phyloP scores from a whole-genome alignment of 1,284 basidiomycete species.

The Apiotrichum sp. region DNA sequence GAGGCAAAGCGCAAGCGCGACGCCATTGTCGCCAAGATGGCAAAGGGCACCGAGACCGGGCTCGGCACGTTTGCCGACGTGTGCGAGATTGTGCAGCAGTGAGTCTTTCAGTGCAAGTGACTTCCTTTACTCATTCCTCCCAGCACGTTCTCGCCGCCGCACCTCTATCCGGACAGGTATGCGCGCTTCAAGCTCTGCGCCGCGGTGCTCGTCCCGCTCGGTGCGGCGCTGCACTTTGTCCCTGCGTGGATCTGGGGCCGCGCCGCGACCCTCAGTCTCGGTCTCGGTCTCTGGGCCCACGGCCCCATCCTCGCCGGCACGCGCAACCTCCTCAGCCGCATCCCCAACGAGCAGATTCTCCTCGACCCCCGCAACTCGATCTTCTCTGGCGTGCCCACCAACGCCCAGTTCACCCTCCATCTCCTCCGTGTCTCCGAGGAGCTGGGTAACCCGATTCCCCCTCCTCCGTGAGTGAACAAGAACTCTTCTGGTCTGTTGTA shows the following conservation, averaged over 20 bases:
- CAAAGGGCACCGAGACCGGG: conserved; percentile 44
- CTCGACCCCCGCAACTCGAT: conserved; percentile 46
- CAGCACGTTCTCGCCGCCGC: conserved; percentile 46
- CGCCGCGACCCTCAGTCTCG: conserved; percentile 49
- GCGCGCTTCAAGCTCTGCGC: conserved; percentile 47
- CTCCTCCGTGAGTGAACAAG: conserved; percentile 27
- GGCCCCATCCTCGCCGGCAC: not conserved
- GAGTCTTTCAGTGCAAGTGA: conserved; percentile 12
- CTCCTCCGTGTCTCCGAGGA: conserved; percentile 53
- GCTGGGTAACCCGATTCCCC: conserved; percentile 36
- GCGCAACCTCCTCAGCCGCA: not conserved
- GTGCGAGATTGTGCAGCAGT: conserved; percentile 47
- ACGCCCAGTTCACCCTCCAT: conserved; percentile 55
- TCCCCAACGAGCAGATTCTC: not conserved
- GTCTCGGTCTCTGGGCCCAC: conserved; percentile 53
- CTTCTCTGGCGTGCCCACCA: conserved; percentile 54
- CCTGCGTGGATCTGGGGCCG: conserved; percentile 50
- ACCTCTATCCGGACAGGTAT: conserved; percentile 41
- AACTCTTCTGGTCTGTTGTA: no score
- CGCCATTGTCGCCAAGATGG: conserved; percentile 43
- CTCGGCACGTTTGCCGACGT: conserved; percentile 45
- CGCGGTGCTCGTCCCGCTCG: conserved; percentile 42
- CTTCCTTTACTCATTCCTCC: not conserved
- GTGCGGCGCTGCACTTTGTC: conserved; percentile 48
- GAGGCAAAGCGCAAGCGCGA: conserved; percentile 48